phyloP scores from a whole-genome alignment of 306 rosid species.

The Prunus davidiana region DNA sequence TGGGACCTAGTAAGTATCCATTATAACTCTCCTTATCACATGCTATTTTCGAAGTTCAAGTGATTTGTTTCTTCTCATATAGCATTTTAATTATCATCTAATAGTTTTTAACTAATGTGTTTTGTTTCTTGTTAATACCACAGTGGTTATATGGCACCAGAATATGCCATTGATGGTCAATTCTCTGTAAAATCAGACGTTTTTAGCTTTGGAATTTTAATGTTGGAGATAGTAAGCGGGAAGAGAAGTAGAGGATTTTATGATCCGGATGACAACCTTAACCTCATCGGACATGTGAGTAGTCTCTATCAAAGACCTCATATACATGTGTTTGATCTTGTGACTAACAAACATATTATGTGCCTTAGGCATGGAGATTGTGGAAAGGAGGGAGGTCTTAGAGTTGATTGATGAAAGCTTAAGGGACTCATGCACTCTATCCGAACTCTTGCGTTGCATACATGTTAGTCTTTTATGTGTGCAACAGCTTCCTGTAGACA shows the following conservation, averaged over 20 bases:
- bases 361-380: slow-evolving; percentile 38
- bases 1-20: slow-evolving; percentile 38
- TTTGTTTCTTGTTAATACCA: not conserved
- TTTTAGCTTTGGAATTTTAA: slow-evolving; percentile 34
- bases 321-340: not conserved
- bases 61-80: not conserved
- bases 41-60: not conserved
- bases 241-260: slow-evolving; percentile 27
- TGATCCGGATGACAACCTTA: slow-evolving; percentile 4
- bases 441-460: slow-evolving; percentile 36
- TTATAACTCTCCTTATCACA: not conserved
- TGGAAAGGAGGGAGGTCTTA: slow-evolving; percentile 27
- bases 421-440: slow-evolving; percentile 5
- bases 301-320: not conserved
- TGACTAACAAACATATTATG: not conserved
- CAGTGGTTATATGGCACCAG: slow-evolving; percentile 67
- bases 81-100: not conserved
- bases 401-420: slow-evolving; percentile 26
- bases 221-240: slow-evolving; percentile 32
- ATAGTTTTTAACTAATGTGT: not conserved
- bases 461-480: slow-evolving; percentile 58
- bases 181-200: slow-evolving; percentile 48
- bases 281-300: slow-evolving; percentile 38
- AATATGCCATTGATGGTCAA: slow-evolving; percentile 44
- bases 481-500: slow-evolving; percentile 48